Conservation (phyloP, 2,329 filamentous ascomycete genomes). For the Trichophaea hybrida region DNA sequence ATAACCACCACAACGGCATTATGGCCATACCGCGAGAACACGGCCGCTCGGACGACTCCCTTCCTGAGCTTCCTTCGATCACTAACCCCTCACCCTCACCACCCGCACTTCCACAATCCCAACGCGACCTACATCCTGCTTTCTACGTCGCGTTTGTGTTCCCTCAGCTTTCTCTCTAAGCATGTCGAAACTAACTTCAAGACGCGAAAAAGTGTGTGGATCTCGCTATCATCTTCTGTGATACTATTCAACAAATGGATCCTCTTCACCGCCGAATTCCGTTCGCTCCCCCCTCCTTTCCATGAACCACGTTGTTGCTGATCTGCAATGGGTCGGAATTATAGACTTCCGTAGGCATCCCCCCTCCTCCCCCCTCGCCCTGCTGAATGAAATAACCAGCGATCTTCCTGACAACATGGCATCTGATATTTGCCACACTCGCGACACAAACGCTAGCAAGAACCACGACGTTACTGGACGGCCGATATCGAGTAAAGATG, state of each 20-base stretch:
- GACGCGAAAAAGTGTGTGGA: constrained; percentile 56
- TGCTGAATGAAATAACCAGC: constrained; percentile 25
- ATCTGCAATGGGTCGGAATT: background rate
- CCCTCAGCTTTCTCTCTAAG: background rate
- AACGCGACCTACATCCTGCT: background rate
- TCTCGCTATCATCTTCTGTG: constrained; percentile 77
- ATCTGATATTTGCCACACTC: constrained; percentile 79
- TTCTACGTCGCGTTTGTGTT: background rate
- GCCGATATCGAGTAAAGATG: constrained; percentile 94
- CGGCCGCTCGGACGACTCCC: background rate
- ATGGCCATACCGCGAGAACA: background rate
- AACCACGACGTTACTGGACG: constrained; percentile 79
- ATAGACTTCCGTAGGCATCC: constrained; percentile 36
- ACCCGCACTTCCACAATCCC: background rate
- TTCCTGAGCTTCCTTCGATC: background rate
- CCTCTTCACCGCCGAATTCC: constrained; percentile 69
- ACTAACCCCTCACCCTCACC: background rate
- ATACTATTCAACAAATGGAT: constrained; percentile 99
- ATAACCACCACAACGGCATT: background rate
- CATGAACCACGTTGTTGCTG: background rate
- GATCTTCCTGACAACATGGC: constrained; percentile 80
- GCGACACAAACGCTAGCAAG: constrained; percentile 90
- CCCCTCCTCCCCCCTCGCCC: background rate
- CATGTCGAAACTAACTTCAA: background rate
- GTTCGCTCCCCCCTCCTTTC: constrained; percentile 38